These are phyloP conservation scores for Malus domestica DNA, from an alignment of 306 rosid species.

Conservation along the genomic window ASM211411v1 NC_041798.1:13128501-13129000, in stretches of 20 bases:
- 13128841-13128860: constrained; percentile 77
- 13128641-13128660: constrained; percentile 60
- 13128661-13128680: constrained; percentile 52
- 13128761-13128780: constrained; percentile 33
- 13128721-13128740: constrained; percentile 21
- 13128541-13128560: constrained; percentile 32
- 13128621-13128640: constrained; percentile 66
- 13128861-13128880: constrained; percentile 71
- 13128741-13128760: constrained; percentile 38
- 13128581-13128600: constrained; percentile 31
- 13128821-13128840: constrained; percentile 66
- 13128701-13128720: constrained; percentile 31
- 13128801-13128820: constrained; percentile 33
- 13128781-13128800: constrained; percentile 58
- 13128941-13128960: constrained; percentile 72
- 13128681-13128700: constrained; percentile 17
- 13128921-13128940: constrained; percentile 50
- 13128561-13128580: constrained; percentile 63
- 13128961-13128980: constrained; percentile 35
- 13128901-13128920: constrained; percentile 51
- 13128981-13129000: constrained; percentile 71
- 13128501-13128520: constrained; percentile 50
- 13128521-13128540: constrained; percentile 37
- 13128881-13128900: constrained; percentile 52
- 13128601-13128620: constrained; percentile 61